Evolutionary conservation across 225 moss, liverwort and hornwort species (phyloP).

Genomic region (Takakia lepidozioides): DNA sequence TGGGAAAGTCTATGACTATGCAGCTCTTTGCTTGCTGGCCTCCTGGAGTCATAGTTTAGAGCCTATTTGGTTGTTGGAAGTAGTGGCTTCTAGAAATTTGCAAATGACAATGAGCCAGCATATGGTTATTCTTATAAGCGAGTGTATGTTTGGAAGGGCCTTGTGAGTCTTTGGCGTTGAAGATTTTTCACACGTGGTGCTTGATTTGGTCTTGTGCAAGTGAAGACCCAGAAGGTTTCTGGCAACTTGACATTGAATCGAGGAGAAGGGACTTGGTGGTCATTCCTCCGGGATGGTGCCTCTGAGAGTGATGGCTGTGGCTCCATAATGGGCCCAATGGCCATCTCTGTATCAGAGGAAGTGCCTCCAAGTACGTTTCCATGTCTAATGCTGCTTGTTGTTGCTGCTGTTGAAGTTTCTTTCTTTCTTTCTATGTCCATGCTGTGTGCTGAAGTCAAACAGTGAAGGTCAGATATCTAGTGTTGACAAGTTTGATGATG

Average conservation of each 20-base stretch:
- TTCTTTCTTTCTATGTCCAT: no score
- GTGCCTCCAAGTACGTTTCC: slow-evolving; percentile 66
- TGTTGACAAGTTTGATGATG: no score
- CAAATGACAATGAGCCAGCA: no score
- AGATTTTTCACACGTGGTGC: background rate
- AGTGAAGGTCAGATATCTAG: no score
- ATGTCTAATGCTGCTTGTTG: background rate
- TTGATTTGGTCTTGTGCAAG: slow-evolving; percentile 15
- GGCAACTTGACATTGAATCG: slow-evolving; percentile 77
- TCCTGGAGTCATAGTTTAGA: no score
- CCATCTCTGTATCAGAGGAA: slow-evolving; percentile 77
- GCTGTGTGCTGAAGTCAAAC: no score
- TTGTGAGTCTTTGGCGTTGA: background rate
- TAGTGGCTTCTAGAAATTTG: no score
- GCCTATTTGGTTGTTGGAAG: no score
- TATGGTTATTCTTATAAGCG: no score
- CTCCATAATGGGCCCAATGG: slow-evolving; percentile 49
- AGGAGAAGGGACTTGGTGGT: slow-evolving; percentile 76
- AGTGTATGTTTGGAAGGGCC: background rate
- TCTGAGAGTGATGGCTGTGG: slow-evolving; percentile 40
- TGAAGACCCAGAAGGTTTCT: slow-evolving; percentile 40
- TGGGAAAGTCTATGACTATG: no score
- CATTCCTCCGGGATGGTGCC: slow-evolving; percentile 46
- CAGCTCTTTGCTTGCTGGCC: no score
- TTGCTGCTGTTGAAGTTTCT: background rate